These are phyloP conservation scores for Populus hybrid DNA, from an alignment of 441 rosid species.

Conservation along the genomic window DNA sequence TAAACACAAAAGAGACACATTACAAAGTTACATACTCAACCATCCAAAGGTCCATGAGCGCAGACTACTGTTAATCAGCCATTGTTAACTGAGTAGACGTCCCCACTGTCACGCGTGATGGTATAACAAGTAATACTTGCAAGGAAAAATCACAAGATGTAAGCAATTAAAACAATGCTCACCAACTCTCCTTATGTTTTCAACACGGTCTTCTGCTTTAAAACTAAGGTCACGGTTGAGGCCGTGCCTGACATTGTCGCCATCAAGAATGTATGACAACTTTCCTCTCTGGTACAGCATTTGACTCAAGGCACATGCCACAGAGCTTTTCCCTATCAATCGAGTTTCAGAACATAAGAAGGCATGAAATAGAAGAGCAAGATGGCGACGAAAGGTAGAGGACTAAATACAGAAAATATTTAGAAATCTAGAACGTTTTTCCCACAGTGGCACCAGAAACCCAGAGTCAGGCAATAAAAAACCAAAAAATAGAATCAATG, in stretches of 20 bases:
- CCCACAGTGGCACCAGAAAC: neutral
- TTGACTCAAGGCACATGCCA: constrained; percentile 74
- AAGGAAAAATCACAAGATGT: neutral
- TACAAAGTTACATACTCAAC: neutral
- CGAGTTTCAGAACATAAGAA: neutral
- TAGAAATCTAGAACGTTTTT: neutral
- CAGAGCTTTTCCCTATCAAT: constrained; percentile 67
- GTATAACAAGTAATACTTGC: neutral
- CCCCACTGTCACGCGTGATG: neutral
- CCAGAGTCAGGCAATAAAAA: neutral
- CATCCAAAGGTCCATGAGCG: neutral
- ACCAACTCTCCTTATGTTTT: constrained; percentile 91
- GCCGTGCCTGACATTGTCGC: constrained; percentile 87
- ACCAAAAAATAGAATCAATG: neutral
- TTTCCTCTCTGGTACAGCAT: constrained; percentile 61
- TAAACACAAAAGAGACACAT: constrained; percentile 5
- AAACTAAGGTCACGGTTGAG: constrained; percentile 81
- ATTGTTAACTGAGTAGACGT: neutral
- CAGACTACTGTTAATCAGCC: neutral
- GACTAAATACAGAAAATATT: too few relatives aligned
- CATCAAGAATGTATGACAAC: constrained; percentile 75
- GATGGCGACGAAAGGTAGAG: neutral
- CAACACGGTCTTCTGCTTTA: constrained; percentile 77
- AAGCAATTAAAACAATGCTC: constrained; percentile 13
- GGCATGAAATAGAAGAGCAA: neutral